Base-by-base conservation (phyloP, 1,284 basidiomycete genomes). In the Sporisorium exsertum region DNA sequence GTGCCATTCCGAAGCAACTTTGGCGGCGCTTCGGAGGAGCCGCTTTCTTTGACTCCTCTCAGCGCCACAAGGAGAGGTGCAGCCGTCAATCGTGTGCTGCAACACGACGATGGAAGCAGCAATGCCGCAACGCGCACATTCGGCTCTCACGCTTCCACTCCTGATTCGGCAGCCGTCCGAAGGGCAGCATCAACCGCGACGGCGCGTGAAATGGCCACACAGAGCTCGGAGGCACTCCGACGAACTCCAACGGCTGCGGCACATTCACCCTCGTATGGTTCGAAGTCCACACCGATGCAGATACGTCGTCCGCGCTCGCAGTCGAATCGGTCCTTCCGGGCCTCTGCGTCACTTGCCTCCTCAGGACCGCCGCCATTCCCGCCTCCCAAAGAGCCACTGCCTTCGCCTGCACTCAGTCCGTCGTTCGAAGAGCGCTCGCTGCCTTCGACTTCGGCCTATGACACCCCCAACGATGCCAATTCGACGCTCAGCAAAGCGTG, bases 1-100 rank as follows among this genome's bases (percentile, higher is more conserved):
- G 52, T 42, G 9, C 46, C 69, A 15, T 61, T 43, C n/a, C 18
- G 52, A 7, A 29, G 47, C 16, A 54, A 47, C 22, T 57, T 61
- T 35, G 52, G 16, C 22, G 20, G 58, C 32, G 42, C 58, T 18
- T 37, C 62, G 42, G 61, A 60, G 24, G 58, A 59, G 20, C 64
- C 64, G 45, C 55, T 79, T 27, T 66, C 74, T 0, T 15, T 67
- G 24, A 73, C 66, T 6, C 77, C 78, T 5, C 62, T 79, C 45
- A 79, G 77, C 40, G 69, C 78, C 5, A 77, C 78, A 32, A 53
- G 72, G 5, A 43, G 78, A 51, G 66, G 69, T n/a, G 62, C 59
- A 12, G 60, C 70, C 18, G 40, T 74, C 50, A 61, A 61, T 50
- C 54, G 24, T 15, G 15, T 63, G 9, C 55, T 64, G 40, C 40